Evolutionary conservation across 495 filamentous ascomycete species (phyloP).

Genomic region (Xylaria acuta): DNA sequence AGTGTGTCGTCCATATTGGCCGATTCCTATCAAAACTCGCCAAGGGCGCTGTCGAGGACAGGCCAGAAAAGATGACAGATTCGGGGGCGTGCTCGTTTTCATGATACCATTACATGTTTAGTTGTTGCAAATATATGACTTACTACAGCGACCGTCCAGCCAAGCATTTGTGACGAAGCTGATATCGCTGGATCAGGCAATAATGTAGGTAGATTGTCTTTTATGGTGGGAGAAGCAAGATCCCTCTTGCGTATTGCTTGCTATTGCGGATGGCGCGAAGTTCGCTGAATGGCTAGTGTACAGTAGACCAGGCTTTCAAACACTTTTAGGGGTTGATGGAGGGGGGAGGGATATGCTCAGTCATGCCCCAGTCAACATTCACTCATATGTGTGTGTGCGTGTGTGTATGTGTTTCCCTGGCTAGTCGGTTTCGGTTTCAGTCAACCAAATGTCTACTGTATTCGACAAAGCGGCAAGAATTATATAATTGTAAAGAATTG

Average conservation of each 20-base stretch:
- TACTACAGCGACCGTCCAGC: slow-evolving; percentile 22
- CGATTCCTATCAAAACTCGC: not conserved
- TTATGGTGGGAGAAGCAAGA: slow-evolving; percentile 7
- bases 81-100: not conserved
- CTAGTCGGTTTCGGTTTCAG: not conserved
- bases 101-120: not conserved
- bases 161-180: slow-evolving; percentile 14
- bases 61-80: slow-evolving; percentile 15
- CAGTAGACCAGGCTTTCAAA: slow-evolving; percentile 7
- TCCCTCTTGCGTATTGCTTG: slow-evolving; percentile 8
- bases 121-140: slow-evolving; percentile 14
- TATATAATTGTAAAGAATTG: not conserved
- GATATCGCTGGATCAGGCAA: slow-evolving; percentile 21
- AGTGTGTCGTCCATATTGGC: slow-evolving; percentile 1
- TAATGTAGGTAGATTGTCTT: slow-evolving; percentile 1
- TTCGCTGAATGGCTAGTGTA: not conserved
- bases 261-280: not conserved
- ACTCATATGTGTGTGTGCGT: not conserved
- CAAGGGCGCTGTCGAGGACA: not conserved
- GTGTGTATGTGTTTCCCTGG: not conserved
- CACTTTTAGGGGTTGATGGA: not conserved
- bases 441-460: not conserved
- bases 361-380: slow-evolving; percentile 20
- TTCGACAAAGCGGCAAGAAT: not conserved
- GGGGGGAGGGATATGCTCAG: not conserved